A percentile compares a stretch with the other conserved stretches of the same genome.
These are phyloP conservation scores for Calcarisporium arbuscula DNA, from an alignment of 2,329 filamentous ascomycete genomes.

Conservation along the genomic window DNA sequence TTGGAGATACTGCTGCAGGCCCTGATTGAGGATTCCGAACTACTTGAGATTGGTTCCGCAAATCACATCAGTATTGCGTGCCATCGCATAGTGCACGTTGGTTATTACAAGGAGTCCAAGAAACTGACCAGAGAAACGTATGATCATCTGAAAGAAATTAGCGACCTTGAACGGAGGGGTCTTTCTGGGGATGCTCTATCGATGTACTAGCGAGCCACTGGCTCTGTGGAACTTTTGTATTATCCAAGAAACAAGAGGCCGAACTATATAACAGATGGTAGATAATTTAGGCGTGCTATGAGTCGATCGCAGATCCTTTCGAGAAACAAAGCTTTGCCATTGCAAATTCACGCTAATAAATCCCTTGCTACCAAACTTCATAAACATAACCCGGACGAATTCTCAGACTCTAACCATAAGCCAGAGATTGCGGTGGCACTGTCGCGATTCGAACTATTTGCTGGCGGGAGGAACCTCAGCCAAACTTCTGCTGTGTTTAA, in stretches of 20 bases:
- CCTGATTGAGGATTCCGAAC: conserved; percentile 57
- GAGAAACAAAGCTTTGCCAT: conserved; percentile 66
- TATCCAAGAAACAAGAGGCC: no score
- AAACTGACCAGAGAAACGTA: conserved; percentile 68
- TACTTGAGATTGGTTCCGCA: conserved; percentile 55
- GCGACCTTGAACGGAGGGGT: no score
- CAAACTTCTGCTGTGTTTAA: conserved; percentile 55
- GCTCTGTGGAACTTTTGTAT: no score
- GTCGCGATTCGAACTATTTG: conserved; percentile 67
- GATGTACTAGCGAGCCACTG: no score
- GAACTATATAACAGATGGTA: no score
- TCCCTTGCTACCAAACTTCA: conserved; percentile 59
- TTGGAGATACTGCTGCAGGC: conserved; percentile 68
- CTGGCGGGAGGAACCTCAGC: conserved; percentile 62
- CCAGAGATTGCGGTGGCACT: conserved; percentile 72
- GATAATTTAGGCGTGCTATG: no score
- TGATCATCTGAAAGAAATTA: conserved; percentile 65
- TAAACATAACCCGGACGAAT: conserved; percentile 55
- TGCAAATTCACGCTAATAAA: conserved; percentile 71
- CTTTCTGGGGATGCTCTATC: no score
- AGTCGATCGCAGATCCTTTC: conserved; percentile 43
- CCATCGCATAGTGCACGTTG: conserved; percentile 84
- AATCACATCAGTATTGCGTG: conserved; percentile 70
- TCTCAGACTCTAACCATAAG: conserved; percentile 70
- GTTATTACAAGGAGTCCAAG: conserved; percentile 62